phyloP scores from a whole-genome alignment of 306 rosid species.

The Luffa acutangula region DNA sequence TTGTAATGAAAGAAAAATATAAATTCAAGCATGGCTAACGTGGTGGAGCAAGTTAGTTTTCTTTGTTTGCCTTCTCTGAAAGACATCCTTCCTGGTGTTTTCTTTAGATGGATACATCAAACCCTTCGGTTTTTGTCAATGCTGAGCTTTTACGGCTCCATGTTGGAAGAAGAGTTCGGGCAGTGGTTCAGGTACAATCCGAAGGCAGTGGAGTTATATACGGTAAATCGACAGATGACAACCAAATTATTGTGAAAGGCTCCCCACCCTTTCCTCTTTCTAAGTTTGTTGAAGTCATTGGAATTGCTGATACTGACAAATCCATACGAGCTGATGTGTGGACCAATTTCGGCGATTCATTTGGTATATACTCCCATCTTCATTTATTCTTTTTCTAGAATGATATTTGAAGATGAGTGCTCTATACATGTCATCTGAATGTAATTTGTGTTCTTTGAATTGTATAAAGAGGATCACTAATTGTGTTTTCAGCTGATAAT shows the following conservation, averaged over 20 bases:
- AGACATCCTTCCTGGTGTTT: not conserved
- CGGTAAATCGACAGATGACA: slow-evolving; percentile 72
- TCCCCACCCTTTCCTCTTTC: slow-evolving; percentile 43
- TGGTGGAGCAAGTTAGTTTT: not conserved
- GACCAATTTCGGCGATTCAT: slow-evolving; percentile 75
- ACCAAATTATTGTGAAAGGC: slow-evolving; percentile 60
- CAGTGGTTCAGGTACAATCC: slow-evolving; percentile 56
- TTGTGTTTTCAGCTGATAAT: not conserved
- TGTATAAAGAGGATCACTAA: not conserved
- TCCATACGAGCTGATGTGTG: slow-evolving; percentile 70
- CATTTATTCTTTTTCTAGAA: not conserved
- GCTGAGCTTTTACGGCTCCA: slow-evolving; percentile 51
- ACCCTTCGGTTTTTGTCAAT: slow-evolving; percentile 72
- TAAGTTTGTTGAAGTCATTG: slow-evolving; percentile 73
- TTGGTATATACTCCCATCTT: slow-evolving; percentile 46
- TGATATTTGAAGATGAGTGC: not conserved
- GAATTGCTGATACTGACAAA: slow-evolving; percentile 68
- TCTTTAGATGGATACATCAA: slow-evolving; percentile 51
- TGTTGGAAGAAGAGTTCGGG: slow-evolving; percentile 68
- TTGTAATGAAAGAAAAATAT: not conserved
- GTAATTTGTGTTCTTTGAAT: not conserved
- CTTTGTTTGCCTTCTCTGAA: not conserved
- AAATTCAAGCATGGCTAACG: not conserved
- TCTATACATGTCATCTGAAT: not conserved
- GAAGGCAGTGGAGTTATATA: slow-evolving; percentile 38